Conservation (phyloP, 2,329 filamentous ascomycete genomes). For the Berkeleyomyces rouxiae region DNA sequence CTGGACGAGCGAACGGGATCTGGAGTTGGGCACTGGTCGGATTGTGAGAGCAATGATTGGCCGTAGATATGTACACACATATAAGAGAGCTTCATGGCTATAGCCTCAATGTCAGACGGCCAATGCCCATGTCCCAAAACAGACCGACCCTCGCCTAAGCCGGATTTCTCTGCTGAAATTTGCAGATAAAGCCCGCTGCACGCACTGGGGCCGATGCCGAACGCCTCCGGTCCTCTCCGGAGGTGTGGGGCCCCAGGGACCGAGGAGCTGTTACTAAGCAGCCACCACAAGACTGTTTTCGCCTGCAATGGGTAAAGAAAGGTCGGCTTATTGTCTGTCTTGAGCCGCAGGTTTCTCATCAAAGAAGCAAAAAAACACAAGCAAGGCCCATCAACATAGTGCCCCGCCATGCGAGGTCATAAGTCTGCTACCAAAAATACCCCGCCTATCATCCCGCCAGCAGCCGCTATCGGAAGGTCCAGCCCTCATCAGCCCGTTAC, state of each 20-base stretch:
- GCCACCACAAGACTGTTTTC: too few relatives aligned
- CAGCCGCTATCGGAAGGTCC: conserved; percentile 12
- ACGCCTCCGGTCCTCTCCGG: too few relatives aligned
- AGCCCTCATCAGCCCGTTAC: neutral
- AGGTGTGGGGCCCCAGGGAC: neutral
- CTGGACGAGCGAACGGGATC: too few relatives aligned
- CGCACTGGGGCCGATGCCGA: neutral
- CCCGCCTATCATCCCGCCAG: neutral
- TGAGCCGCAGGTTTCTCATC: neutral
- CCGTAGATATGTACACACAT: too few relatives aligned
- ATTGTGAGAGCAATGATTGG: too few relatives aligned
- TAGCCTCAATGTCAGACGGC: too few relatives aligned
- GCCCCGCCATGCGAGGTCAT: neutral
- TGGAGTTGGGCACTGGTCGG: too few relatives aligned
- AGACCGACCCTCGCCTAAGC: too few relatives aligned
- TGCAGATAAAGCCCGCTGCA: neutral
- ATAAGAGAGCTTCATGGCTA: too few relatives aligned
- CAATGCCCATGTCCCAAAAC: too few relatives aligned
- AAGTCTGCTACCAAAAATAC: neutral
- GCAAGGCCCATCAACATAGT: neutral
- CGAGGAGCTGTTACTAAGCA: neutral
- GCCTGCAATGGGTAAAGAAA: neutral
- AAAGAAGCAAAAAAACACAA: neutral
- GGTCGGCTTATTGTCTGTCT: neutral
- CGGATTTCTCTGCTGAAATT: too few relatives aligned